These are phyloP conservation scores for Arxiozyma bovina DNA, from an alignment of 1,139 yeast species.

Conservation along the genomic window DNA sequence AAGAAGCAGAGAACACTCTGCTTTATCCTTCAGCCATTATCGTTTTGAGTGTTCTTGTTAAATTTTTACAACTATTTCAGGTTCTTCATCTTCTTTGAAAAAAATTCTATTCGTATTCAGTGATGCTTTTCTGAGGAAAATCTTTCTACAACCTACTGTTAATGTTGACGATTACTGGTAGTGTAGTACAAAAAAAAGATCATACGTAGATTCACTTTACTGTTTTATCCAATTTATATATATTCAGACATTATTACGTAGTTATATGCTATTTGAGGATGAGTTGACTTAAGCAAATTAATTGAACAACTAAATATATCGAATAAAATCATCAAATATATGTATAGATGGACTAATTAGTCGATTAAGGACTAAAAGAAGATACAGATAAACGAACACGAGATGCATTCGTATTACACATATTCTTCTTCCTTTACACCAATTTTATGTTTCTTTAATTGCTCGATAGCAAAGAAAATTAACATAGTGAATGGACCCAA, in stretches of 20 bases:
- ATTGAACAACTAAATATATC: too few species aligned
- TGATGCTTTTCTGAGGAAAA: not conserved
- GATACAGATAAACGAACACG: not conserved
- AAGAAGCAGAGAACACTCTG: not conserved
- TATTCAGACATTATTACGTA: too few species aligned
- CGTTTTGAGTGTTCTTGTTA: not conserved
- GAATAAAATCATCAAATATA: not conserved
- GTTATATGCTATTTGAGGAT: not conserved
- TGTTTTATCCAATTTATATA: too few species aligned
- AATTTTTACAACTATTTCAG: not conserved
- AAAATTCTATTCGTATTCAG: not conserved
- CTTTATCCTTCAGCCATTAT: not conserved
- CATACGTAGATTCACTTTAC: too few species aligned
- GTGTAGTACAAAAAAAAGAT: not conserved
- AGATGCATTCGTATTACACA: not conserved
- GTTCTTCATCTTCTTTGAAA: not conserved
- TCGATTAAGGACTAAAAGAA: not conserved
- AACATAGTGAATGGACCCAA: slow-evolving; percentile 86
- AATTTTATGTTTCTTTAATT: slow-evolving; percentile 50
- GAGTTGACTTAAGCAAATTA: not conserved
- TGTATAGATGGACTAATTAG: not conserved
- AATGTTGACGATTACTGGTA: not conserved
- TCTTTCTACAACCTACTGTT: too few species aligned
- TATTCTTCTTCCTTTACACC: slow-evolving; percentile 37
- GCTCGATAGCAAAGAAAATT: slow-evolving; percentile 74